These are phyloP conservation scores for Phytophthora hibernalis DNA, from an alignment of 352 stramenopile species.

Conservation along the genomic window DNA sequence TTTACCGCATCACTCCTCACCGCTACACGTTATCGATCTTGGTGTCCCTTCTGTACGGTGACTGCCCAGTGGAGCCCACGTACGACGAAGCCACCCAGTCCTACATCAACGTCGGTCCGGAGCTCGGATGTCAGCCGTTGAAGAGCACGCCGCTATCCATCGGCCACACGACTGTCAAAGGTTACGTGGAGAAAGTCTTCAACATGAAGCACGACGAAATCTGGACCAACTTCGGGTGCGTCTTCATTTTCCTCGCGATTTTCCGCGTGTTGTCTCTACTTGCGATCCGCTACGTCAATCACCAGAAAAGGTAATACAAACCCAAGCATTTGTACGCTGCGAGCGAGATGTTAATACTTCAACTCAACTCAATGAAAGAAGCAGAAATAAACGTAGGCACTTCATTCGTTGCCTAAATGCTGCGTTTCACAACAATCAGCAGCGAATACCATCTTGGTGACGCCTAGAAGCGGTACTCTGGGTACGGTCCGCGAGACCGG, in stretches of 20 bases:
- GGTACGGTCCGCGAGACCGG: slow-evolving; percentile 30
- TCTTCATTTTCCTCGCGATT: slow-evolving; percentile 43
- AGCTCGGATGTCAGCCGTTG: slow-evolving; percentile 43
- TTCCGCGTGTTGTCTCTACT: slow-evolving; percentile 40
- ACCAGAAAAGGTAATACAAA: slow-evolving; percentile 45
- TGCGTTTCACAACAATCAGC: neutral
- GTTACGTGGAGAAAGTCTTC: slow-evolving; percentile 36
- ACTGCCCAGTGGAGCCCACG: slow-evolving; percentile 30
- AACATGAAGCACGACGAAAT: slow-evolving; percentile 45
- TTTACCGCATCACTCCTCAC: slow-evolving; percentile 44
- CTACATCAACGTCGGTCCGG: slow-evolving; percentile 17
- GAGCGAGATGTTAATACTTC: no score
- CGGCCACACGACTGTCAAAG: slow-evolving; percentile 36
- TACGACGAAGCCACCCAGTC: slow-evolving; percentile 20
- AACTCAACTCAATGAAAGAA: no score
- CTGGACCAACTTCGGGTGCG: slow-evolving; percentile 26
- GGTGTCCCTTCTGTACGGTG: slow-evolving; percentile 21
- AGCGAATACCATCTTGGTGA: neutral
- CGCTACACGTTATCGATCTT: slow-evolving; percentile 35
- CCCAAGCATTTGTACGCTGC: no score
- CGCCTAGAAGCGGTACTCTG: slow-evolving; percentile 32
- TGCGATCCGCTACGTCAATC: slow-evolving; percentile 43
- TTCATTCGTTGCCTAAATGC: neutral
- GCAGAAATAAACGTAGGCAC: no score
- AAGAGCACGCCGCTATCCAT: slow-evolving; percentile 32